Percentiles rank a stretch among this genome's conserved stretches.
Evolutionary conservation across 225 moss, liverwort and hornwort species (phyloP).

Genomic region (Bryoerythrophyllum caledonicum): DNA sequence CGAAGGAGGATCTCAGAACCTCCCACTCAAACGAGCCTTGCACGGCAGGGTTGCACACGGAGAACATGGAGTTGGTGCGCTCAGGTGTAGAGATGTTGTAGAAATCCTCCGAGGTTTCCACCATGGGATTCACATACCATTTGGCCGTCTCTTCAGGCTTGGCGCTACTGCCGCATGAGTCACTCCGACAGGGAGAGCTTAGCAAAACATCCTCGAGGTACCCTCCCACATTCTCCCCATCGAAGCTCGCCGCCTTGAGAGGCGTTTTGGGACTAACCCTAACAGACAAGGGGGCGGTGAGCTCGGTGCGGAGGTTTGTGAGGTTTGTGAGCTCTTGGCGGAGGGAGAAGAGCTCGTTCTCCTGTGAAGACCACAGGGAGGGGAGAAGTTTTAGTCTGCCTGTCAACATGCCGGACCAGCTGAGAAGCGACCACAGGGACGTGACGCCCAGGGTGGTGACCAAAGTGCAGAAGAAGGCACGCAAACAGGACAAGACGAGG

Average conservation of each 20-base stretch:
- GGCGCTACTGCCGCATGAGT: background rate
- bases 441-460: constrained; percentile 27
- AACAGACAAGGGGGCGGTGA: background rate
- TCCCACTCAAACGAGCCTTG: constrained; percentile 32
- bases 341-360: constrained; percentile 39
- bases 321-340: constrained; percentile 24
- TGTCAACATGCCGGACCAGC: constrained; percentile 22
- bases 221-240: background rate
- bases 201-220: constrained; percentile 19
- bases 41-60: constrained; percentile 24
- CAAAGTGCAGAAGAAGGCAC: constrained; percentile 36
- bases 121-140: constrained; percentile 57
- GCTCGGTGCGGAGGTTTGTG: background rate
- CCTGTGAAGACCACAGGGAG: constrained; percentile 37
- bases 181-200: constrained; percentile 12
- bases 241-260: background rate
- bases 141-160: constrained; percentile 37
- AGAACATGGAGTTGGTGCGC: constrained; percentile 25
- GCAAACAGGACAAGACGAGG: constrained; percentile 38
- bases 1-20: constrained; percentile 19
- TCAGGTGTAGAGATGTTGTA: constrained; percentile 38
- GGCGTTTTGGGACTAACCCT: constrained; percentile 30
- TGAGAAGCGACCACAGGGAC: constrained; percentile 31
- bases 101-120: constrained; percentile 30
- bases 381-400: constrained; percentile 34